These are phyloP conservation scores for Capronia coronata DNA, from an alignment of 2,329 filamentous ascomycete species.

Conservation along the genomic window DNA sequence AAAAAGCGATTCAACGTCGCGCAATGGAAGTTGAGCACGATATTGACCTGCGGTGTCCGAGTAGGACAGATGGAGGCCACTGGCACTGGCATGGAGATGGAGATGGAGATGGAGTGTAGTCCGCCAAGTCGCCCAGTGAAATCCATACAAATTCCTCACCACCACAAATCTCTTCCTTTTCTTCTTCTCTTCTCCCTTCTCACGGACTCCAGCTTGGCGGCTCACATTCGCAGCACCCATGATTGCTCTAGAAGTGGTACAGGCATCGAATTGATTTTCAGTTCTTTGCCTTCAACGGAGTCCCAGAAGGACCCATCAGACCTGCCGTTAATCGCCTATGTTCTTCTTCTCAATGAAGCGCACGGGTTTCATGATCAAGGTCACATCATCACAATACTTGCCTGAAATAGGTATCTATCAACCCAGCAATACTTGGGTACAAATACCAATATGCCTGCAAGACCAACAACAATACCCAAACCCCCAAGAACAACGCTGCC, in stretches of 20 bases:
- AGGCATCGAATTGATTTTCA: slow-evolving; percentile 1
- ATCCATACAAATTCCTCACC: background rate
- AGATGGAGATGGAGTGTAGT: too few relatives aligned
- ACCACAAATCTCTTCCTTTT: background rate
- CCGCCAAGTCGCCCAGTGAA: background rate
- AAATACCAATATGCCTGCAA: too few relatives aligned
- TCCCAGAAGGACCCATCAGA: slow-evolving; percentile 20
- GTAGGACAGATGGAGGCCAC: too few relatives aligned
- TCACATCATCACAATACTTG: slow-evolving; percentile 16
- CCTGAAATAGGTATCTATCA: too few relatives aligned
- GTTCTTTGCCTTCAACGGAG: slow-evolving; percentile 11
- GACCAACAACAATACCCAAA: too few relatives aligned
- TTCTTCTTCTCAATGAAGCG: slow-evolving; percentile 19
- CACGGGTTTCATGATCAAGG: slow-evolving; percentile 28
- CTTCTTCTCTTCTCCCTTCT: slow-evolving; percentile 6
- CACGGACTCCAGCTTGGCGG: slow-evolving; percentile 25
- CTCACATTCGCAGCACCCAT: slow-evolving; percentile 21
- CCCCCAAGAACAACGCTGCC: too few relatives aligned
- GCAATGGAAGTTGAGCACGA: background rate
- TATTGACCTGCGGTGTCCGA: too few relatives aligned
- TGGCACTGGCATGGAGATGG: too few relatives aligned
- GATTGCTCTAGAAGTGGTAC: slow-evolving; percentile 23
- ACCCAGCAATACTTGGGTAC: too few relatives aligned
- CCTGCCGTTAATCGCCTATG: slow-evolving; percentile 27
- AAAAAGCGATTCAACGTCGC: too few relatives aligned